Conservation (phyloP, 345 rosid genomes). For the Eucalyptus dawsonii region DNA sequence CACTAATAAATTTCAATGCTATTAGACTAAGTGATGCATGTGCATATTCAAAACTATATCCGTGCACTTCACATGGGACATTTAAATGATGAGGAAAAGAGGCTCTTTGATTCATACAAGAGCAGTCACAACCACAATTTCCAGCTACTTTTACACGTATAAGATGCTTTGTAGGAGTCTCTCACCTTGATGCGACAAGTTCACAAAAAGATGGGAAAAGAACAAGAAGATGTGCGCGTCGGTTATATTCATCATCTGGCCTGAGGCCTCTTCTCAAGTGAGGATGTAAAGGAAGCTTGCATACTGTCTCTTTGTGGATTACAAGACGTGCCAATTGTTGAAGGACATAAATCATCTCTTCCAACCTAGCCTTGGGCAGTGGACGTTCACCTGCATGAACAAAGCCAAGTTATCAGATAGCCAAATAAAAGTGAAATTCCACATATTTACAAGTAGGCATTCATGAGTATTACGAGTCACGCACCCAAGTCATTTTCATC, state of each 20-base stretch:
- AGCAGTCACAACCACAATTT: background rate
- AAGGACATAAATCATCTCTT: conserved; percentile 64
- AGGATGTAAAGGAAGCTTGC: conserved; percentile 53
- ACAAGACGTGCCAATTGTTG: conserved; percentile 44
- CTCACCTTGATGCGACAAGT: conserved; percentile 78
- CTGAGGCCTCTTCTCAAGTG: conserved; percentile 35
- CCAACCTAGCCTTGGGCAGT: conserved; percentile 64
- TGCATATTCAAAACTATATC: background rate
- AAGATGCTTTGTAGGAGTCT: background rate
- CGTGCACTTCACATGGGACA: background rate
- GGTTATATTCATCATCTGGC: conserved; percentile 13
- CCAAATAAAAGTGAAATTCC: background rate
- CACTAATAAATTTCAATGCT: background rate
- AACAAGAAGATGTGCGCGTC: conserved; percentile 62
- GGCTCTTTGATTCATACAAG: background rate
- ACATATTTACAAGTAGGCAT: background rate
- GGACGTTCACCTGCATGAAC: conserved; percentile 50
- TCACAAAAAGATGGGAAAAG: conserved; percentile 85
- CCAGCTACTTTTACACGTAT: background rate
- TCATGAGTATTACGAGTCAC: background rate
- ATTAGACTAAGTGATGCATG: background rate
- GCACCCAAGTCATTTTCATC: conserved; percentile 71
- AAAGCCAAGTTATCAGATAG: background rate
- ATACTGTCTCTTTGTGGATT: conserved; percentile 61
- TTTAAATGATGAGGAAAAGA: background rate